Conservation (phyloP, 495 filamentous ascomycete species). For the Cairneyella variabilis region DNA sequence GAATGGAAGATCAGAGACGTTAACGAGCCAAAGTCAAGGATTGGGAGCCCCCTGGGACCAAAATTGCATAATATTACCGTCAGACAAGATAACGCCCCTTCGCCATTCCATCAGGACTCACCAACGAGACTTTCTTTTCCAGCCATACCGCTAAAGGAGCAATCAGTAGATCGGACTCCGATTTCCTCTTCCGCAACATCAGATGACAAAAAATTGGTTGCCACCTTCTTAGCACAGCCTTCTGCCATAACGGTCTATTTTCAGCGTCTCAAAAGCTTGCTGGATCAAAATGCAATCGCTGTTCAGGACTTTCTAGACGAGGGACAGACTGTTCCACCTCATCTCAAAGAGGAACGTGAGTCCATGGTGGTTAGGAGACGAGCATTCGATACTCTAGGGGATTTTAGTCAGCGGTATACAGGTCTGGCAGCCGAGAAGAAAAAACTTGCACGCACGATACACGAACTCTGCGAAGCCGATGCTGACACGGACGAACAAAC, state of each 20-base stretch:
- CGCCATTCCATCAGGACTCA: conserved; percentile 33
- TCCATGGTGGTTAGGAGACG: conserved; percentile 15
- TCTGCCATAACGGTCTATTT: conserved; percentile 18
- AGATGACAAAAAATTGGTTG: conserved; percentile 26
- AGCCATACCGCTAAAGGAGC: neutral
- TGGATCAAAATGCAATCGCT: conserved; percentile 22
- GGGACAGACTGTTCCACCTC: neutral
- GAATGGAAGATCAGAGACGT: neutral
- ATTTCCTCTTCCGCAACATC: neutral
- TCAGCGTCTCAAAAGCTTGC: conserved; percentile 18
- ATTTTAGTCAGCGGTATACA: neutral
- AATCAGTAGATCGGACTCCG: conserved; percentile 7
- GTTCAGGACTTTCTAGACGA: conserved; percentile 18
- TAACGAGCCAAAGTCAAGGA: conserved; percentile 16
- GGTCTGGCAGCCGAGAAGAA: conserved; percentile 11
- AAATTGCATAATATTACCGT: conserved; percentile 15
- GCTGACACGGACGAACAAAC: conserved; percentile 12
- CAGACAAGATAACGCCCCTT: conserved; percentile 23
- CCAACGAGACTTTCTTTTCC: conserved; percentile 24
- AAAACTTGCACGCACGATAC: conserved; percentile 7
- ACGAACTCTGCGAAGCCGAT: conserved; percentile 7
- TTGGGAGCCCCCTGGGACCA: conserved; percentile 19
- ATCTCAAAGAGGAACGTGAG: conserved; percentile 21
- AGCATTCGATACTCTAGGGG: conserved; percentile 10
- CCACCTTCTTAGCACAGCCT: conserved; percentile 22